Conservation (phyloP, 768 basidiomycete genomes). For the Trametes gibbosa region DNA sequence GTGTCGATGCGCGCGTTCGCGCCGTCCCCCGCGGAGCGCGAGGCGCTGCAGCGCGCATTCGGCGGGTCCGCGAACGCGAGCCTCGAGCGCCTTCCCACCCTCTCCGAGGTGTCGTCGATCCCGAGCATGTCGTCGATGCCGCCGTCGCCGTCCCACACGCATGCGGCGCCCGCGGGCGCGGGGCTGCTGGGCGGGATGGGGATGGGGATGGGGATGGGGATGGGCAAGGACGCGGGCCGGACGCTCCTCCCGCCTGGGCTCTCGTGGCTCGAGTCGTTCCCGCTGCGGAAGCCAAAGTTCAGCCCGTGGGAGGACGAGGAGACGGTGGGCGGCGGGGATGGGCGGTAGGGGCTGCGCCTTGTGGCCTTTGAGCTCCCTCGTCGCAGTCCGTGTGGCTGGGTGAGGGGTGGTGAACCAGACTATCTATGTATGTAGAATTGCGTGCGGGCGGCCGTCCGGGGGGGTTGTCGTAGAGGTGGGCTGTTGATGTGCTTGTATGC, state of each 20-base stretch:
- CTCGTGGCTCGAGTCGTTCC: slow-evolving; percentile 68
- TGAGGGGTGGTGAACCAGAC: neutral
- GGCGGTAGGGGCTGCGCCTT: slow-evolving; percentile 2
- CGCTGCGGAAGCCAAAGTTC: slow-evolving; percentile 65
- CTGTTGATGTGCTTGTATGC: neutral
- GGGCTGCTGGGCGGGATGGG: no score
- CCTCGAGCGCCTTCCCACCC: slow-evolving; percentile 73
- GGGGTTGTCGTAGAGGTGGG: neutral
- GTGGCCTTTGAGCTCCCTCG: neutral
- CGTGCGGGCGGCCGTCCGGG: neutral
- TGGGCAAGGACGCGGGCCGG: slow-evolving; percentile 9
- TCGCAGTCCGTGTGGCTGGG: neutral
- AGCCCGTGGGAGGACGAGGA: slow-evolving; percentile 82
- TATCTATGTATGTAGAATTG: slow-evolving; percentile 16
- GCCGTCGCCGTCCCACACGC: slow-evolving; percentile 58
- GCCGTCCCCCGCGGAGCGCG: slow-evolving; percentile 84
- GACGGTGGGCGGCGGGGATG: slow-evolving; percentile 10
- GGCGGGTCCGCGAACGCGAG: slow-evolving; percentile 73
- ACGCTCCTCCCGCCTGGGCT: slow-evolving; percentile 40
- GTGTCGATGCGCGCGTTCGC: slow-evolving; percentile 76
- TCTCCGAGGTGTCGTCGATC: slow-evolving; percentile 55
- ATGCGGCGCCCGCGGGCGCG: no score
- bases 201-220: slow-evolving; percentile 20
- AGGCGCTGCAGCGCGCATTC: slow-evolving; percentile 76
- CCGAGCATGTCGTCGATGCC: slow-evolving; percentile 40